Base-by-base conservation (phyloP, 225 moss, liverwort and hornwort genomes). In the Physcomitrium patens region DNA sequence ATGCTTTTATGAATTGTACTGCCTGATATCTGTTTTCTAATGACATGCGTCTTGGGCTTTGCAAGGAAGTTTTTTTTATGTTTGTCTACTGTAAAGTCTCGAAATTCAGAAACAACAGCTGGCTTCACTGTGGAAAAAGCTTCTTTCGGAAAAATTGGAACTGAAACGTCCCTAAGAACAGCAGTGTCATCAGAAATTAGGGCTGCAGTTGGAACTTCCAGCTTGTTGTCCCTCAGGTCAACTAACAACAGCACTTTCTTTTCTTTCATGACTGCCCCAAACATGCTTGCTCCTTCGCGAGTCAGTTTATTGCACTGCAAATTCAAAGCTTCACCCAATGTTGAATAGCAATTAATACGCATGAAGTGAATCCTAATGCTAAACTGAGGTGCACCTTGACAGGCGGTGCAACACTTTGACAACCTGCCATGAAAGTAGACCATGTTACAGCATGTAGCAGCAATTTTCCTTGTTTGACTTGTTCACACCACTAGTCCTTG, bases 291-390 rank as follows among this genome's bases (percentile, higher is more conserved):
- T 76, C 87, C 90, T 55, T 80, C 86, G 67, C 55, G 66, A 68
- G 78, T 85, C 78, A 90, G 24, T 77, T 78, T 83, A 76, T 92
- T 94, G 37, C 87, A 74, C 89, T 87, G 89, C 75, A 92, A 76
- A 78, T 92, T 85, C 72, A 90, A 74, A 72, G 80, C 92, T 94
- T 89, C 75, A 77, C 47, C 67, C 80, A 67, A 60, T 50, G 46
- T 72, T 67, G 75, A 59, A 65, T 48, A 51, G 60, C 20, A 59
- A 31, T 83, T 78, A 77, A 60, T 57, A 71, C 73, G 41, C 71
- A 80, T 67, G 14, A 70, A 17, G 67, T 67, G 57, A 69, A 13
- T 60, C 3, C 46, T n/a, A 72, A 17, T 70, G 44, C 8, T 51
- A 51, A 58, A 50, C 63, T 28, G 37, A 56, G 46, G 63, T 47